These are phyloP conservation scores for Parascedosporium putredinis DNA, from an alignment of 2,329 filamentous ascomycete species.

Conservation along the genomic window DNA sequence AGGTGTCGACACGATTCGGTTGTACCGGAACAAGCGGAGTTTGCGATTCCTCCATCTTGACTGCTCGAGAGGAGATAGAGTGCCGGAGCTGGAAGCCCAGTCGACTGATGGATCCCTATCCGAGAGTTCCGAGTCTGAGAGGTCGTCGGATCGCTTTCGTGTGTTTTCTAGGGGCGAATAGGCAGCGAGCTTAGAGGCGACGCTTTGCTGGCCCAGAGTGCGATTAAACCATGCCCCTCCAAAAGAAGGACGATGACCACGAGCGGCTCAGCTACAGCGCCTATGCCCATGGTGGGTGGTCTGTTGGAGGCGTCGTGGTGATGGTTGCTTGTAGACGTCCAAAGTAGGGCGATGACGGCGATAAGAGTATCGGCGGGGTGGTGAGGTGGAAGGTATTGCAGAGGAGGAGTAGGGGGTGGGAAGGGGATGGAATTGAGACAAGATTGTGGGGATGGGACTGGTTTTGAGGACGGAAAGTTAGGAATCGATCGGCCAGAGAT, in stretches of 20 bases:
- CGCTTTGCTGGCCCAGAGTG: slow-evolving; percentile 16
- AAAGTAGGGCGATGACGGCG: too few species aligned
- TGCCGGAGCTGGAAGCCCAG: slow-evolving; percentile 10
- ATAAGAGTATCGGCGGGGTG: background rate
- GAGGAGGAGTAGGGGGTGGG: background rate
- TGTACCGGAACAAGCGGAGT: slow-evolving; percentile 13
- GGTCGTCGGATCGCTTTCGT: slow-evolving; percentile 13
- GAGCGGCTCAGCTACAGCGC: slow-evolving; percentile 30
- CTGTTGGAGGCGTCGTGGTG: background rate
- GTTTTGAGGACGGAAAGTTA: too few species aligned
- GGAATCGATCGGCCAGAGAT: background rate
- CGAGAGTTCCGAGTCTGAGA: slow-evolving; percentile 11
- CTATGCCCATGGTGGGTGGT: slow-evolving; percentile 24
- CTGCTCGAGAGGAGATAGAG: slow-evolving; percentile 10
- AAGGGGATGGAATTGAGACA: background rate
- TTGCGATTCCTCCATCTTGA: slow-evolving; percentile 12
- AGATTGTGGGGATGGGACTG: background rate
- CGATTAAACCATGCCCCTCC: slow-evolving; percentile 34
- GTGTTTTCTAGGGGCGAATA: slow-evolving; percentile 9
- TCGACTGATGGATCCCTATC: slow-evolving; percentile 7
- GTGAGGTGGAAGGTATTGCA: background rate
- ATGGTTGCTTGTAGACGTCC: background rate
- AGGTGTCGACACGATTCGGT: slow-evolving; percentile 41
- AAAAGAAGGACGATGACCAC: slow-evolving; percentile 30
- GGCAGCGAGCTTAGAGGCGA: slow-evolving; percentile 8